Percentiles rank a stretch among this genome's conserved stretches.
phyloP scores from a whole-genome alignment of 345 rosid genomes.

The Sisymbrium irio region DNA sequence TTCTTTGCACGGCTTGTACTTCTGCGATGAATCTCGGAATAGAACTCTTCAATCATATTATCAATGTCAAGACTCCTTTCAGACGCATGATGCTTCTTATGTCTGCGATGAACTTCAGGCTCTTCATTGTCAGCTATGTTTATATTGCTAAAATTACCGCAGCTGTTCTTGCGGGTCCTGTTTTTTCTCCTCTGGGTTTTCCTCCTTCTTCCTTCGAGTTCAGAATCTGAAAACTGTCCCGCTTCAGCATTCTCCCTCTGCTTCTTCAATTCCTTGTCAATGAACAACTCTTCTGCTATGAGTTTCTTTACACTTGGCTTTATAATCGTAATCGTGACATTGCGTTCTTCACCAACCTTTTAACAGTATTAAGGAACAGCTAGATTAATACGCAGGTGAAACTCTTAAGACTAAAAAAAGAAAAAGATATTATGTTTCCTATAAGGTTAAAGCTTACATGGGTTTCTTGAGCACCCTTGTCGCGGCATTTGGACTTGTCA shows the following conservation, averaged over 20 bases:
- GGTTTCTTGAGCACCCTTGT: constrained; percentile 42
- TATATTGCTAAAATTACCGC: constrained; percentile 39
- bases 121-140: constrained; percentile 39
- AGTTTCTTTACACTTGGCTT: constrained; percentile 90
- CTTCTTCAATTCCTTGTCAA: constrained; percentile 40
- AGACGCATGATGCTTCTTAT: constrained; percentile 33
- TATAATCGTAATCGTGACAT: constrained; percentile 31
- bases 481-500: constrained; percentile 29
- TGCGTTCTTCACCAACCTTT: constrained; percentile 57
- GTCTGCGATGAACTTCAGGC: constrained; percentile 33
- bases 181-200: constrained; percentile 54
- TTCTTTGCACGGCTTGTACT: constrained; percentile 39
- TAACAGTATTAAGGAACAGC: constrained; percentile 23
- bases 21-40: constrained; percentile 58
- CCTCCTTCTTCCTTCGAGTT: constrained; percentile 45
- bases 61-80: constrained; percentile 48
- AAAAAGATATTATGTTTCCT: neutral
- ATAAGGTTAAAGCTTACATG: constrained; percentile 43
- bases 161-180: constrained; percentile 54
- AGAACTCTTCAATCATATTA: constrained; percentile 66
- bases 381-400: constrained; percentile 10
- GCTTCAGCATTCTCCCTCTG: constrained; percentile 44
- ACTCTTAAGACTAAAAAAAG: neutral
- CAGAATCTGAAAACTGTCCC: constrained; percentile 43
- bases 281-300: constrained; percentile 83